Conservation (phyloP, 176 grass and related monocot genomes). For the Alopecurus myosuroides region DNA sequence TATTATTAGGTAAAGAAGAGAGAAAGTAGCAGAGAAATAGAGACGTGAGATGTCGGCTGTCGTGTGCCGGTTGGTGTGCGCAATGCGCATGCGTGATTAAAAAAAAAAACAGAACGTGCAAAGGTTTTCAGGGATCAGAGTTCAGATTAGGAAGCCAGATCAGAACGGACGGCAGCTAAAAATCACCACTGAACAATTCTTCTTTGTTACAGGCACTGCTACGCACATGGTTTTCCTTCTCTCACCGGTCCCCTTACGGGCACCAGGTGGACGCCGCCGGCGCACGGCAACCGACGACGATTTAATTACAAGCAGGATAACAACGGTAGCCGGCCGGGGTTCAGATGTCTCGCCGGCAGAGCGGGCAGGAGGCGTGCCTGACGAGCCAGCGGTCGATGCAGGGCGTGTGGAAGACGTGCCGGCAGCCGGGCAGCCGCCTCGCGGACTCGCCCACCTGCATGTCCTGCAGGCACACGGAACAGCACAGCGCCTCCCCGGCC, state of each 20-base stretch:
- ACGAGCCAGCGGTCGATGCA: constrained; percentile 88
- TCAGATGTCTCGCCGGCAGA: constrained; percentile 69
- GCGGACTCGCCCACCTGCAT: constrained; percentile 53
- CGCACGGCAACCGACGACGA: background rate
- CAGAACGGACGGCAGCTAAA: background rate
- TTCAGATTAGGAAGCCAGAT: background rate
- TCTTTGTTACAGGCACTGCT: background rate
- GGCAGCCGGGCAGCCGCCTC: constrained; percentile 48
- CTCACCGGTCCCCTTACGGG: background rate
- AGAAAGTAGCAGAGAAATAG: too few species aligned
- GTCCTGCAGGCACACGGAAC: constrained; percentile 93
- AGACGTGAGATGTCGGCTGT: too few species aligned
- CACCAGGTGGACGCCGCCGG: background rate
- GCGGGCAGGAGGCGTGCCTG: constrained; percentile 77
- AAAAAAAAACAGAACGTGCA: background rate
- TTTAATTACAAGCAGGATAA: background rate
- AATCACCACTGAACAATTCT: background rate
- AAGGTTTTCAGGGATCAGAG: too few species aligned
- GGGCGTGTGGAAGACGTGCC: constrained; percentile 61
- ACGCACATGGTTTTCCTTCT: background rate
- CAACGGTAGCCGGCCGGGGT: background rate
- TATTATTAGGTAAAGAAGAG: too few species aligned
- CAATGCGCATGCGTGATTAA: too few species aligned
- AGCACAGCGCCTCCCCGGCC: constrained; percentile 58
- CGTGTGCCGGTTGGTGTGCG: too few species aligned